These are phyloP conservation scores for Carex kokanica DNA, from an alignment of 176 grass and related monocot genomes.

Conservation along the genomic window DNA sequence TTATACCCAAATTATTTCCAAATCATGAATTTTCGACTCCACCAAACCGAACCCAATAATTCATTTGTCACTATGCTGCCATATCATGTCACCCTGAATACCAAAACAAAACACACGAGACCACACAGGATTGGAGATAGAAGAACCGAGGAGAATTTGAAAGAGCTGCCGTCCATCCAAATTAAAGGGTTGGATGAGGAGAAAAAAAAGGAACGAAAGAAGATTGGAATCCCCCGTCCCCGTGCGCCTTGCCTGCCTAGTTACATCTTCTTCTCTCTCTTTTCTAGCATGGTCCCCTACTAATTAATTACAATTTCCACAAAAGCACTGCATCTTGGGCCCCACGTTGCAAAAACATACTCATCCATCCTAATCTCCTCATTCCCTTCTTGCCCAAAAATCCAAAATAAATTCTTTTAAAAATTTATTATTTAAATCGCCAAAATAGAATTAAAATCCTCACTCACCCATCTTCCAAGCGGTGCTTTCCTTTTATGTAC, in stretches of 20 bases:
- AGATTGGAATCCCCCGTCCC: slow-evolving; percentile 21
- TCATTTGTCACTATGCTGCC: too few species aligned
- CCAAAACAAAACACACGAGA: not conserved
- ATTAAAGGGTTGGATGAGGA: not conserved
- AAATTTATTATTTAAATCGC: not conserved
- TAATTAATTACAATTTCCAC: slow-evolving; percentile 21
- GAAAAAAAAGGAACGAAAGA: not conserved
- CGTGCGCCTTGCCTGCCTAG: slow-evolving; percentile 21
- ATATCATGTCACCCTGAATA: not conserved
- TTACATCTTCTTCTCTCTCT: not conserved
- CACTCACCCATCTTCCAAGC: not conserved
- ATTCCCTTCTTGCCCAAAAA: not conserved
- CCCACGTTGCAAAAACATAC: not conserved
- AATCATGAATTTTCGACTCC: too few species aligned
- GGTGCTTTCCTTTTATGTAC: not conserved
- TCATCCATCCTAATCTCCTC: not conserved
- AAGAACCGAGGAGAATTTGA: not conserved
- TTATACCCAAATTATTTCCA: too few species aligned
- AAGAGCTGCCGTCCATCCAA: slow-evolving; percentile 20
- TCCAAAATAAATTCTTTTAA: not conserved
- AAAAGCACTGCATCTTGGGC: not conserved
- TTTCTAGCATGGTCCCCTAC: not conserved
- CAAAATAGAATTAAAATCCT: not conserved
- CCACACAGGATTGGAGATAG: not conserved
- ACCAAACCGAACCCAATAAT: too few species aligned